Conservation (phyloP, 1,284 basidiomycete genomes). For the Peniophora sp. region DNA sequence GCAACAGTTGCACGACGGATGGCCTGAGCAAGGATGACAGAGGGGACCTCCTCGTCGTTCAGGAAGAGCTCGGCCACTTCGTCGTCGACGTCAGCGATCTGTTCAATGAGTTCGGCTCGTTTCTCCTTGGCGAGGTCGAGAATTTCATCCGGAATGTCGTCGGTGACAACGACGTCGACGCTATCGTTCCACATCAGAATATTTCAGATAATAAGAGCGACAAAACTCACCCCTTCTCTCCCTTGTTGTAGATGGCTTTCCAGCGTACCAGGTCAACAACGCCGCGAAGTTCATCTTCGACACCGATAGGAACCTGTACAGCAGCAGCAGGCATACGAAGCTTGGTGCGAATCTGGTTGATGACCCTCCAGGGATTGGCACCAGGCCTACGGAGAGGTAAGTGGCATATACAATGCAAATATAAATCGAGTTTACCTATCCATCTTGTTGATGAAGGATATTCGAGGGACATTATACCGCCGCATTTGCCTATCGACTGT, state of each 20-base stretch:
- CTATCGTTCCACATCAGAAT: conserved; percentile 27
- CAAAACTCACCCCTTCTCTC: conserved; percentile 77
- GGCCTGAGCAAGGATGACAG: conserved; percentile 72
- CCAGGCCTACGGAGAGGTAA: conserved; percentile 60
- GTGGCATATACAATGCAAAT: conserved; percentile 2
- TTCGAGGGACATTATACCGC: conserved; percentile 89
- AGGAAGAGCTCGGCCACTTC: conserved; percentile 89
- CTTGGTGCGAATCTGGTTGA: conserved; percentile 88
- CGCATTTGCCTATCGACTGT: conserved; percentile 99
- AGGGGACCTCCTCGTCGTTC: conserved; percentile 73
- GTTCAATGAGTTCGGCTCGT: conserved; percentile 88
- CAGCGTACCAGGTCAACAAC: conserved; percentile 93
- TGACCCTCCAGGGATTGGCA: conserved; percentile 94
- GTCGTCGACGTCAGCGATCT: conserved; percentile 95
- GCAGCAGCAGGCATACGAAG: conserved; percentile 90
- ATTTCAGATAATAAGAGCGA: neutral
- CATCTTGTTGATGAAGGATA: conserved; percentile 99
- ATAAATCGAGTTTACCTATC: conserved; percentile 53
- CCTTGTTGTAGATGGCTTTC: conserved; percentile 94
- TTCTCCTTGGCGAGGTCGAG: conserved; percentile 73
- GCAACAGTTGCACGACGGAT: conserved; percentile 85
- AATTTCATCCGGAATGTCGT: conserved; percentile 82
- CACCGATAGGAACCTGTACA: conserved; percentile 94
- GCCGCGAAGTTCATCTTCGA: conserved; percentile 83
- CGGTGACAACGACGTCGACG: conserved; percentile 73